A percentile compares a stretch with the other conserved stretches of the same genome.
Evolutionary conservation across 139 green algal species (phyloP).

Genomic region (Dunaliella primolecta): DNA sequence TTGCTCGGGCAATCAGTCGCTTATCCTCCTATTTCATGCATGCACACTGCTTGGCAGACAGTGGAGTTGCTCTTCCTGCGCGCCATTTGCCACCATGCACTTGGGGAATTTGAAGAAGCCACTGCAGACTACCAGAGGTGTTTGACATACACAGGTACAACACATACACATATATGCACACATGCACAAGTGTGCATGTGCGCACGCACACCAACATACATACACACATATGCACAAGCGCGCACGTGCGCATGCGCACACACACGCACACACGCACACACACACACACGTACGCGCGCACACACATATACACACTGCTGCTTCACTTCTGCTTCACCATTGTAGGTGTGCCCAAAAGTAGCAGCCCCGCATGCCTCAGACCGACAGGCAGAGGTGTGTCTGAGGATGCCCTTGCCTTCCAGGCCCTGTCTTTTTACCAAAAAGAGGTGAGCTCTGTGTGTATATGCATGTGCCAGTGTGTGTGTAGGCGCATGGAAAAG

Average conservation of each 20-base stretch:
- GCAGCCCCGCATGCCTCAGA: background rate
- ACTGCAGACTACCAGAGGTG: conserved; percentile 20
- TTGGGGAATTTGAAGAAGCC: conserved; percentile 34
- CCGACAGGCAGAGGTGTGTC: background rate
- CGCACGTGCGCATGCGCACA: no score
- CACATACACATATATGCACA: no score
- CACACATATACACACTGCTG: no score
- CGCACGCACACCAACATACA: no score
- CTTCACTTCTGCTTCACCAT: no score
- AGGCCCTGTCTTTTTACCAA: conserved; percentile 81
- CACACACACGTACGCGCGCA: no score
- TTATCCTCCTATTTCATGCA: no score
- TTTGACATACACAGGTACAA: conserved; percentile 8
- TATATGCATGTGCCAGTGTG: background rate
- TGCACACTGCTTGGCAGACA: no score
- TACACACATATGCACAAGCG: no score
- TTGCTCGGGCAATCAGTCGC: no score
- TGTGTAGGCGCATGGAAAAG: background rate
- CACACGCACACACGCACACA: no score
- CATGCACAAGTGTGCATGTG: no score
- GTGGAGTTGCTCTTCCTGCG: conserved; percentile 72
- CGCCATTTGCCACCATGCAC: conserved; percentile 37
- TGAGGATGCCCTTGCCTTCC: conserved; percentile 51
- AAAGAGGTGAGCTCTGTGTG: conserved; percentile 66
- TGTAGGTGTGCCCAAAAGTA: background rate